phyloP scores from a whole-genome alignment of 805 yeast species.

The Dipodascus geniculatus region DNA sequence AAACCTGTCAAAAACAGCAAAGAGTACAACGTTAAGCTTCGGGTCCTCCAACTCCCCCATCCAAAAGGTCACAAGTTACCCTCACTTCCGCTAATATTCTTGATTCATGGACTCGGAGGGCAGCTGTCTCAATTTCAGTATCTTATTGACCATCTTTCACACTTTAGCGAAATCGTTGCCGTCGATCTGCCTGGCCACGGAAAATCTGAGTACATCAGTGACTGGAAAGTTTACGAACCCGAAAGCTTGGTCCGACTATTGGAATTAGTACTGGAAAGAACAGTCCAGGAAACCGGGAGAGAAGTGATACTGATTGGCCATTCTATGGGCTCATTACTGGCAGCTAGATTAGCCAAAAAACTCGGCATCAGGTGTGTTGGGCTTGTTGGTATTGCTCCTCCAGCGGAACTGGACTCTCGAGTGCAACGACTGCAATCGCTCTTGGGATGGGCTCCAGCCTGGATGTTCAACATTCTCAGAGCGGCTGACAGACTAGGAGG shows the following conservation, averaged over 20 bases:
- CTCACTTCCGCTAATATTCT: conserved; percentile 44
- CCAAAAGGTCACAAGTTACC: conserved; percentile 21
- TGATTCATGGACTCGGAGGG: conserved; percentile 88
- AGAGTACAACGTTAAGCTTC: conserved; percentile 4
- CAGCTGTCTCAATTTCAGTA: conserved; percentile 77
- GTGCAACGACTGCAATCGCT: conserved; percentile 6
- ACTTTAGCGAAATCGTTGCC: conserved; percentile 51
- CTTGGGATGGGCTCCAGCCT: conserved; percentile 20
- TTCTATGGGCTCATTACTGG: conserved; percentile 59
- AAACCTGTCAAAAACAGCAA: neutral
- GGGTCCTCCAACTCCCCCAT: conserved; percentile 19
- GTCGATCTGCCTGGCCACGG: conserved; percentile 91
- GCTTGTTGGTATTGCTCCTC: conserved; percentile 26
- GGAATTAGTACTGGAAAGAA: conserved; percentile 25
- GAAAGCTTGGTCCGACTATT: conserved; percentile 31
- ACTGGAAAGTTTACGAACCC: conserved; percentile 30
- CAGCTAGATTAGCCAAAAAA: conserved; percentile 33
- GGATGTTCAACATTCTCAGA: conserved; percentile 43
- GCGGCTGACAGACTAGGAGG: conserved; percentile 54
- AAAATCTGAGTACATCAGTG: conserved; percentile 16
- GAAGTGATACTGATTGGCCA: conserved; percentile 45
- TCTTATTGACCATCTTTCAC: conserved; percentile 48
- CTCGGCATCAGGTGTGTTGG: conserved; percentile 21
- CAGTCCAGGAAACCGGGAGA: conserved; percentile 18
- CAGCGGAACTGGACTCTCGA: conserved; percentile 15